Evolutionary conservation across 495 filamentous ascomycete genomes (phyloP), one percentile per base, ranked within the genome.

Genomic region (Astrocystis sublimbata): DNA sequence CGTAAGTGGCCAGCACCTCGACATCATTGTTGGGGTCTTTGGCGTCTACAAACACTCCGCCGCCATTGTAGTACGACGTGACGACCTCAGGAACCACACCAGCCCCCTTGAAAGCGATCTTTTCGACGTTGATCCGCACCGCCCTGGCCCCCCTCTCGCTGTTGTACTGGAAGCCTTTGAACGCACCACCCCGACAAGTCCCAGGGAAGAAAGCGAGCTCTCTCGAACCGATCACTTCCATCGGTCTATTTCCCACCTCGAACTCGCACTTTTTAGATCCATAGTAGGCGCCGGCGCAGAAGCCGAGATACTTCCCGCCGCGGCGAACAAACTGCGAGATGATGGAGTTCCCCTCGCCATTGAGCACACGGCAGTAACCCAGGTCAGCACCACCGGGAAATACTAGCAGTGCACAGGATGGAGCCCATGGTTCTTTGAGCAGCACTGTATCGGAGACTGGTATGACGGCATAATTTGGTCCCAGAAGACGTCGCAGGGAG

Each of bases 231-330:
- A 96, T 78, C 2, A 98, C 94, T 69, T 96, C 90, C 75, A 97
- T 81, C 28, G 82, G 81, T 63, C 83, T 83, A 70, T 94, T 85
- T 2, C 92, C 91, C 2, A 93, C 87, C 75, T 97, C 93, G 59
- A 97, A 98, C 68, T 98, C 96, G 68, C 93, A 96, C 54, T 79
- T 78, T 52, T 81, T 76, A 61, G 79, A 85, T 4, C 90, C 96
- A 68, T 97, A 98, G 75, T 98, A 98, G 5, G 90, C 94, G 10
- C 94, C 94, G 38, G 96, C 96, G 69, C 94, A 98, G 63, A 98
- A 86, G 4, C 94, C 96, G 21, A 98, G 80, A 70, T 93, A 98
- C 2, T 79, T 75, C 4, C 94, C 94, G 10, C 94, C 94, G n/a
- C 85, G 77, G 55, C 88, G 88, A 46, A 98, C 91, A 71, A 88